Evolutionary conservation across 1,284 basidiomycete species (phyloP), one percentile per base, ranked within the genome.

Genomic region (Irpex lacteus): DNA sequence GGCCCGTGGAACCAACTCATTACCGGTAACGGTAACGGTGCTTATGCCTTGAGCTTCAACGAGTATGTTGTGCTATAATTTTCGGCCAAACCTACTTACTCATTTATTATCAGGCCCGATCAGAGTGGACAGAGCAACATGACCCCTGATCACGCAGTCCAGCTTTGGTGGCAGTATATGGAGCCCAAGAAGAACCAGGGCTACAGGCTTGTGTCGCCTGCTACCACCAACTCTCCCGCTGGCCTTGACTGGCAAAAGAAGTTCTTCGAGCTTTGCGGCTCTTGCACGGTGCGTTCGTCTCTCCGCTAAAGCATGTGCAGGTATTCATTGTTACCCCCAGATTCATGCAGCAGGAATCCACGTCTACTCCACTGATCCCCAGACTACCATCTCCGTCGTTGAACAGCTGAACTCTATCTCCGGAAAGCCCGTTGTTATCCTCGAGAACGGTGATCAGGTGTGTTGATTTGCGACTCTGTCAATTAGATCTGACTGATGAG

Each of bases 361-460:
- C 70, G 84, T 77, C 73, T 95, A 95, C 73, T 86, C 82, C 60
- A 82, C 79, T n/a, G 68, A 79, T 9, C 70, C 83, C 0, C 63
- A 80, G 0, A 78, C 77, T 7, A 81, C 94, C 69, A 82, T 86
- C 53, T 60, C 65, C 3, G 88, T 86, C 71, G 73, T 89, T 72
- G 13, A 70, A 80, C 9, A 86, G 85, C 74, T 76, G 91, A 71
- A 70, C 74, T 34, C 78, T 78, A 0, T 92, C 76, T 21, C 40
- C 40, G 71, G 74, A 60, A 71, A 52, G 61, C 78, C 79, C 13
- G 79, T 94, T 62, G 82, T 80, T 81, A 74, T 91, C 62, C 92
- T 91, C 2, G 92, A 94, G 73, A 86, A 83, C 70, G 89, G 87
- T 68, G 86, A 85, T 77, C 79, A 86, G 78, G 87, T 87, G 67